Percentiles rank a stretch among this genome's conserved stretches.
phyloP scores from a whole-genome alignment of 2,329 filamentous ascomycete genomes.

The Colletotrichum musicola region DNA sequence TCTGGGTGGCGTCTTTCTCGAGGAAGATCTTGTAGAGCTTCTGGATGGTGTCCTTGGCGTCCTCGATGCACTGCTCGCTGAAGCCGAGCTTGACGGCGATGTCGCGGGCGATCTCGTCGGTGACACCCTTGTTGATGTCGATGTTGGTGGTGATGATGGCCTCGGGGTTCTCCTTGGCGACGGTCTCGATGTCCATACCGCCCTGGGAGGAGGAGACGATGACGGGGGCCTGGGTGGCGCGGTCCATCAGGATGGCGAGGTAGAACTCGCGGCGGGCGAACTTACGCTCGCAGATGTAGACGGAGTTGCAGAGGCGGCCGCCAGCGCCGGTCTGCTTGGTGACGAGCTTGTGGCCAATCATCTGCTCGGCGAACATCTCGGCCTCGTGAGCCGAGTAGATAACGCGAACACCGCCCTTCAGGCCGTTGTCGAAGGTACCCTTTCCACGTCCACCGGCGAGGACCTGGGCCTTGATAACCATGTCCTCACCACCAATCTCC shows the following conservation, averaged over 20 bases:
- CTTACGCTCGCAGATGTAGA: conserved; percentile 99
- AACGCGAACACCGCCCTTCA: conserved; percentile 98
- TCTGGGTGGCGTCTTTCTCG: conserved; percentile 98
- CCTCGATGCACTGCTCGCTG: conserved; percentile 96
- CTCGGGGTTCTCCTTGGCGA: conserved; percentile 97
- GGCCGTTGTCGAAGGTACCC: conserved; percentile 96
- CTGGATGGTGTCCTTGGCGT: conserved; percentile 96
- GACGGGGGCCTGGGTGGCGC: conserved; percentile 88
- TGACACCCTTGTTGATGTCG: conserved; percentile 94
- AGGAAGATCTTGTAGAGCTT: conserved; percentile 99
- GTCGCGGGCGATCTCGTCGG: conserved; percentile 90
- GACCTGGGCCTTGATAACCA: conserved; percentile 99
- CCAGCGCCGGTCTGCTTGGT: conserved; percentile 98
- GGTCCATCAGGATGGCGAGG: conserved; percentile 98
- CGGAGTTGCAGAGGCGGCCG: conserved; percentile 94
- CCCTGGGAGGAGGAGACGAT: conserved; percentile 98
- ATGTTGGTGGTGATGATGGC: conserved; percentile 95
- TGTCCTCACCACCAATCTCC: conserved; percentile 91
- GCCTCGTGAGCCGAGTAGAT: conserved; percentile 98
- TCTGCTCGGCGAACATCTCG: conserved; percentile 98
- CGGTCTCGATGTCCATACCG: conserved; percentile 98
- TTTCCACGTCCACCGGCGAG: conserved; percentile 98
- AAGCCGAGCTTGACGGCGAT: conserved; percentile 95
- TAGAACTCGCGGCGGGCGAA: conserved; percentile 99
- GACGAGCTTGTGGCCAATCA: conserved; percentile 99